Percentiles rank a stretch among this genome's conserved stretches.
Evolutionary conservation across 2,329 filamentous ascomycete species (phyloP).

Genomic region (Aureobasidium pullulans): DNA sequence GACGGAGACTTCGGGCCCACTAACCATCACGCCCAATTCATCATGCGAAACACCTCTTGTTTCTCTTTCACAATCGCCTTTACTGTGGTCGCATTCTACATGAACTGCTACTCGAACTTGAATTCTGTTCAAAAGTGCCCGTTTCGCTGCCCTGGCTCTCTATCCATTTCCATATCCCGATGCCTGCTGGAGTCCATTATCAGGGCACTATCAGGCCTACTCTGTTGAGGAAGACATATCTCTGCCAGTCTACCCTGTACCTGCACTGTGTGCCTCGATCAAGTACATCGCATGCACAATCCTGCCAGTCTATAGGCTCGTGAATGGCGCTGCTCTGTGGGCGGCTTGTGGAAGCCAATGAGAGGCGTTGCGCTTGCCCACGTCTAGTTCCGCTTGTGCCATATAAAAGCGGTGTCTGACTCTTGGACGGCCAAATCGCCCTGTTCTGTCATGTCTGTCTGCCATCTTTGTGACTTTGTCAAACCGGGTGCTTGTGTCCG

Average conservation of each 20-base stretch:
- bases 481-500: slow-evolving; percentile 3
- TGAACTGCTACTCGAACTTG: background rate
- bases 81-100: background rate
- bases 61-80: background rate
- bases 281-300: background rate
- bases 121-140: background rate
- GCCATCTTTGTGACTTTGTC: background rate
- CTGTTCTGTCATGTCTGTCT: slow-evolving; percentile 2
- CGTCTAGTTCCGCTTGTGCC: slow-evolving; percentile 13
- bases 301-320: background rate
- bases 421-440: slow-evolving; percentile 1
- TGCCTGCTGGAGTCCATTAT: background rate
- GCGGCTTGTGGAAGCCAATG: slow-evolving; percentile 12
- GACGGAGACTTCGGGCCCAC: slow-evolving; percentile 12
- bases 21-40: slow-evolving; percentile 14
- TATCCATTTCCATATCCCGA: background rate
- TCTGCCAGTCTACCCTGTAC: background rate
- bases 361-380: slow-evolving; percentile 13
- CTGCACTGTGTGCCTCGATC: background rate
- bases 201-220: background rate
- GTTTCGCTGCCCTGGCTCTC: slow-evolving; percentile 5
- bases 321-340: background rate
- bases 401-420: slow-evolving; percentile 14
- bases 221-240: background rate
- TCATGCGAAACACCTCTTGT: slow-evolving; percentile 9